Evolutionary conservation across 495 filamentous ascomycete species (phyloP).

Genomic region (Cercophora scortea): DNA sequence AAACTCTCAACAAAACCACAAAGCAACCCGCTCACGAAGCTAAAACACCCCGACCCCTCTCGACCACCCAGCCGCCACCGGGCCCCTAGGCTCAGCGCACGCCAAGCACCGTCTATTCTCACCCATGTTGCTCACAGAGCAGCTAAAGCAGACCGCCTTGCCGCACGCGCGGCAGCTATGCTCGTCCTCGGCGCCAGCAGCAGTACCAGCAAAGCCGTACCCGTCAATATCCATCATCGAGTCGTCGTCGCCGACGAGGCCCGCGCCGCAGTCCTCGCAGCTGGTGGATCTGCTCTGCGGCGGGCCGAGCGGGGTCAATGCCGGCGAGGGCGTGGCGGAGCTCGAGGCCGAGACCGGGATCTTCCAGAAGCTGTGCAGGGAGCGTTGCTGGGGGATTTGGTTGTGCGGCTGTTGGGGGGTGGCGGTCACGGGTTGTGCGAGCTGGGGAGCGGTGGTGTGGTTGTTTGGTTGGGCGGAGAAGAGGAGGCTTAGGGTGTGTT

Average conservation of each 20-base stretch:
- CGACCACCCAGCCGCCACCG: conserved; percentile 5
- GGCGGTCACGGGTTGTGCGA: neutral
- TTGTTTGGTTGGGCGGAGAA: conserved; percentile 35
- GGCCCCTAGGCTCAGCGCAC: conserved; percentile 29
- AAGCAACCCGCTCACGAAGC: neutral
- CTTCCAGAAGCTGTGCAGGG: conserved; percentile 42
- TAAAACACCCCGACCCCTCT: neutral
- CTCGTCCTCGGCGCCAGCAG: conserved; percentile 2
- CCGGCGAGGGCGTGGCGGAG: conserved; percentile 6
- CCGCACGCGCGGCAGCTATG: conserved; percentile 31
- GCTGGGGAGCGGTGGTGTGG: neutral
- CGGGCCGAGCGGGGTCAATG: neutral
- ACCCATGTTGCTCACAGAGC: conserved; percentile 39
- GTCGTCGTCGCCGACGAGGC: conserved; percentile 18
- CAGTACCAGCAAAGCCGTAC: conserved; percentile 5
- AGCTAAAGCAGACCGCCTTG: conserved; percentile 40
- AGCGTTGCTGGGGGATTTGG: conserved; percentile 24
- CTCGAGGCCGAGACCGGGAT: conserved; percentile 18
- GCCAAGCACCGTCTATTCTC: conserved; percentile 35
- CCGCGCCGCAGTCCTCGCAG: conserved; percentile 37
- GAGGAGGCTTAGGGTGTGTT: conserved; percentile 38
- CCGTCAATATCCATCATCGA: conserved; percentile 19
- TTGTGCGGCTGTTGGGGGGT: conserved; percentile 4
- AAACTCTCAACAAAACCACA: neutral
- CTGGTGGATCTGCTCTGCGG: conserved; percentile 12